phyloP scores from a whole-genome alignment of 2,329 filamentous ascomycete genomes.

The Penicillium verrucosum region DNA sequence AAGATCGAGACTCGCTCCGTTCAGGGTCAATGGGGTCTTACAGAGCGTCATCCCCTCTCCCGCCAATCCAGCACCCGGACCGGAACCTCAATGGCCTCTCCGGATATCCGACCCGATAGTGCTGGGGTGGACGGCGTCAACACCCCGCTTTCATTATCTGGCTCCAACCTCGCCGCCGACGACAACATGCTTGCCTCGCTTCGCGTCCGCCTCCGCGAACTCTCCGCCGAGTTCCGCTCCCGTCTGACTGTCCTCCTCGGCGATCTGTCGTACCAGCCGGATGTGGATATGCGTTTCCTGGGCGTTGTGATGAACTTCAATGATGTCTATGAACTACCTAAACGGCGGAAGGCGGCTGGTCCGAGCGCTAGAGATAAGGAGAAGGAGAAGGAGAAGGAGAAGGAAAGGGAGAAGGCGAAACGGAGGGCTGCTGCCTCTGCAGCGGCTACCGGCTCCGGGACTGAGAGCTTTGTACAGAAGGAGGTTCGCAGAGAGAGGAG shows the following conservation, averaged over 20 bases:
- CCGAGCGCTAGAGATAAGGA: constrained; percentile 34
- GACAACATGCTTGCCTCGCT: constrained; percentile 71
- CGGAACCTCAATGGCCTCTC: constrained; percentile 28
- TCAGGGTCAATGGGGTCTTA: constrained; percentile 62
- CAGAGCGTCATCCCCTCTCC: constrained; percentile 51
- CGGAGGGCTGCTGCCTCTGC: constrained; percentile 21
- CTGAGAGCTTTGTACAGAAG: constrained; percentile 18
- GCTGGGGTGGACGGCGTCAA: constrained; percentile 26
- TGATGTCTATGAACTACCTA: constrained; percentile 81
- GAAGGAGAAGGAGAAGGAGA: constrained; percentile 27
- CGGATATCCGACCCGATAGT: constrained; percentile 22
- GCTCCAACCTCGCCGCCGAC: constrained; percentile 38
- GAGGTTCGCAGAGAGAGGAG: constrained; percentile 28
- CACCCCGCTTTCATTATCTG: constrained; percentile 40
- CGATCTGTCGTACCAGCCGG: constrained; percentile 87
- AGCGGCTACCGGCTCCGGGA: constrained; percentile 15
- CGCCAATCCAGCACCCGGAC: constrained; percentile 29
- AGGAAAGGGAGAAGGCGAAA: constrained; percentile 21
- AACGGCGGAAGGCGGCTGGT: constrained; percentile 50
- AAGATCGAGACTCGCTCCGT: constrained; percentile 65
- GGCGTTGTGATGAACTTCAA: constrained; percentile 99
- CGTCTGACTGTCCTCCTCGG: constrained; percentile 79
- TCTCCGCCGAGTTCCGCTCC: constrained; percentile 72
- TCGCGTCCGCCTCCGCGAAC: constrained; percentile 66
- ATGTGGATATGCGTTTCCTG: constrained; percentile 92